Evolutionary conservation across 2,329 filamentous ascomycete species (phyloP).

Genomic region (Epichloe gansuensis): DNA sequence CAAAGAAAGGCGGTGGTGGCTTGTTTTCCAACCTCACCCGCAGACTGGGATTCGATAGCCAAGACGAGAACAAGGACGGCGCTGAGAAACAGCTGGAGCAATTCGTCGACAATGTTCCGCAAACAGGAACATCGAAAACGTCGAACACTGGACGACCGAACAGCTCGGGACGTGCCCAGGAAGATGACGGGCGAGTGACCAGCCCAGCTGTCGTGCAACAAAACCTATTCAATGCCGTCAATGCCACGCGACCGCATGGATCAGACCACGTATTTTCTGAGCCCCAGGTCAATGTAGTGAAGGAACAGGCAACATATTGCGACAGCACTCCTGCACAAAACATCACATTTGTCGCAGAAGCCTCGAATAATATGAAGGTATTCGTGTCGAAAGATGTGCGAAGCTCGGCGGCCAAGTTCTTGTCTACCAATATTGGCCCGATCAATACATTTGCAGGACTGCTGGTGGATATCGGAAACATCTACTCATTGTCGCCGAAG

Average conservation of each 20-base stretch:
- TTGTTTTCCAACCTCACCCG: slow-evolving; percentile 59
- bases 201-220: slow-evolving; percentile 51
- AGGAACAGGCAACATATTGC: slow-evolving; percentile 78
- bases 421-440: slow-evolving; percentile 44
- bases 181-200: slow-evolving; percentile 42
- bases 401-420: slow-evolving; percentile 37
- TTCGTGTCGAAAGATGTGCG: slow-evolving; percentile 51
- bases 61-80: slow-evolving; percentile 27
- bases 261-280: slow-evolving; percentile 61
- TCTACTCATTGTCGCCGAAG: slow-evolving; percentile 59
- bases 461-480: slow-evolving; percentile 53
- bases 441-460: slow-evolving; percentile 60
- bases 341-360: slow-evolving; percentile 56
- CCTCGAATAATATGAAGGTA: slow-evolving; percentile 60
- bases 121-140: slow-evolving; percentile 5
- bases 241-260: slow-evolving; percentile 65
- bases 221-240: slow-evolving; percentile 66
- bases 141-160: neutral
- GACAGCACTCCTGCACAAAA: slow-evolving; percentile 65
- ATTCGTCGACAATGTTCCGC: slow-evolving; percentile 26
- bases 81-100: slow-evolving; percentile 30
- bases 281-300: slow-evolving; percentile 59
- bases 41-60: slow-evolving; percentile 53
- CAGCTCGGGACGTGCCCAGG: slow-evolving; percentile 9
- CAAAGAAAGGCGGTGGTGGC: slow-evolving; percentile 37